Conservation (phyloP, 2,329 filamentous ascomycete species). For the Thermothelomyces thermophilus region DNA sequence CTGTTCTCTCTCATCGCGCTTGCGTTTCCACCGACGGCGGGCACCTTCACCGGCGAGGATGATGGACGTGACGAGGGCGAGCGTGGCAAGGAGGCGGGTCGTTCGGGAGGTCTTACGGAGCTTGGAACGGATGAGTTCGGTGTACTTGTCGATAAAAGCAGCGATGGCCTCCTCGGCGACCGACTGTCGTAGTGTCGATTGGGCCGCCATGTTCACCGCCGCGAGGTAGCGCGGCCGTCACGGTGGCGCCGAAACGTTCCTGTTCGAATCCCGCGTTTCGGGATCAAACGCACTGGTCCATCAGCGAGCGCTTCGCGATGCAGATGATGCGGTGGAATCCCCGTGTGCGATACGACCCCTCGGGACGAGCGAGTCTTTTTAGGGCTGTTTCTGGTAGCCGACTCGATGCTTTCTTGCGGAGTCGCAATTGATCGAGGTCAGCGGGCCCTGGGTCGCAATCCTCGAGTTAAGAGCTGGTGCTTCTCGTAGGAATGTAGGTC, state of each 20-base stretch:
- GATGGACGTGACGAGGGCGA: slow-evolving; percentile 71
- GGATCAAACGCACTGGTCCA: slow-evolving; percentile 18
- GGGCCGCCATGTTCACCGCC: slow-evolving; percentile 61
- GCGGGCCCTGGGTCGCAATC: too few species aligned
- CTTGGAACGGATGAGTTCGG: slow-evolving; percentile 43
- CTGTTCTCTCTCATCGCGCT: slow-evolving; percentile 72
- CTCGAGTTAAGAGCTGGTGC: too few species aligned
- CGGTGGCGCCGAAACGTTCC: slow-evolving; percentile 19
- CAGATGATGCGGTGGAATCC: not conserved
- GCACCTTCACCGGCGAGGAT: slow-evolving; percentile 72
- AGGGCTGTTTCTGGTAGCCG: too few species aligned
- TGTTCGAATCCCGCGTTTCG: slow-evolving; percentile 13
- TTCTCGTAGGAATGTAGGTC: too few species aligned
- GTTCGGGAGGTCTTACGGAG: slow-evolving; percentile 61
- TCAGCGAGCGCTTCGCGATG: slow-evolving; percentile 13
- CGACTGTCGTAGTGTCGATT: slow-evolving; percentile 71
- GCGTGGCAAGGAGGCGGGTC: slow-evolving; percentile 66
- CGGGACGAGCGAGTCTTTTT: too few species aligned
- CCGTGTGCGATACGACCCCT: too few species aligned
- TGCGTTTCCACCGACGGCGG: slow-evolving; percentile 68
- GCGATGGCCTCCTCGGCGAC: slow-evolving; percentile 61
- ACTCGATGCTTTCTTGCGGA: too few species aligned
- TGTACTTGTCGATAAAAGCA: slow-evolving; percentile 56
- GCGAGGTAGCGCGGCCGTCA: not conserved
- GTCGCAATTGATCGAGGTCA: too few species aligned